Conservation (phyloP, 768 basidiomycete genomes). For the Asterophora lycoperdoides region DNA sequence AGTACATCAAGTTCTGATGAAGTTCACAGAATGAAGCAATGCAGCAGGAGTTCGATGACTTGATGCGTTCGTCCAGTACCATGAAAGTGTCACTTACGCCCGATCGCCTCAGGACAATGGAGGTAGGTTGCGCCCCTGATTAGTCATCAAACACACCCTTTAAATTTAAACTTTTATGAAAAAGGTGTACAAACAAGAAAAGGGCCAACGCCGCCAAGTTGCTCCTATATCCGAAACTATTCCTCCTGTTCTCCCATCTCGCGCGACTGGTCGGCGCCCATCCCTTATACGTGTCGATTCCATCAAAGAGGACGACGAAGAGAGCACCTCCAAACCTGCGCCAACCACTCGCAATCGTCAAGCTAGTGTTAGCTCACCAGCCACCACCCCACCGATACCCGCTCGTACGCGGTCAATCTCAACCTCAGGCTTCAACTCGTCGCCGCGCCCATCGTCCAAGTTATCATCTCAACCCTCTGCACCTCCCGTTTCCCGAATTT, state of each 20-base stretch:
- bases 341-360: slow-evolving; percentile 38
- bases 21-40: slow-evolving; percentile 46
- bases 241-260: slow-evolving; percentile 28
- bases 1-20: slow-evolving; percentile 11
- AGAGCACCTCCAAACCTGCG: slow-evolving; percentile 30
- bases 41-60: slow-evolving; percentile 85
- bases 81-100: slow-evolving; percentile 97
- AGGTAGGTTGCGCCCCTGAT: slow-evolving; percentile 57
- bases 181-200: slow-evolving; percentile 75
- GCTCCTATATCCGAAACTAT: slow-evolving; percentile 33
- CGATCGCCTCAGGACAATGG: slow-evolving; percentile 88
- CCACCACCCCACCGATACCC: slow-evolving; percentile 28
- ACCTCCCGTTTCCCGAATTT: slow-evolving; percentile 28
- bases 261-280: slow-evolving; percentile 34
- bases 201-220: slow-evolving; percentile 43
- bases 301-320: slow-evolving; percentile 65
- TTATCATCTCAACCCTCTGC: slow-evolving; percentile 22
- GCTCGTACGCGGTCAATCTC: slow-evolving; percentile 40
- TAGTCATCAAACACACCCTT: slow-evolving; percentile 24
- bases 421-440: slow-evolving; percentile 27
- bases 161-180: slow-evolving; percentile 23
- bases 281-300: slow-evolving; percentile 57
- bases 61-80: slow-evolving; percentile 85
- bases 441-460: slow-evolving; percentile 24
- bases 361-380: slow-evolving; percentile 39